A percentile compares a stretch with the other conserved stretches of the same genome.
Evolutionary conservation across 306 rosid species (phyloP).

Genomic region (Inga oerstediana): DNA sequence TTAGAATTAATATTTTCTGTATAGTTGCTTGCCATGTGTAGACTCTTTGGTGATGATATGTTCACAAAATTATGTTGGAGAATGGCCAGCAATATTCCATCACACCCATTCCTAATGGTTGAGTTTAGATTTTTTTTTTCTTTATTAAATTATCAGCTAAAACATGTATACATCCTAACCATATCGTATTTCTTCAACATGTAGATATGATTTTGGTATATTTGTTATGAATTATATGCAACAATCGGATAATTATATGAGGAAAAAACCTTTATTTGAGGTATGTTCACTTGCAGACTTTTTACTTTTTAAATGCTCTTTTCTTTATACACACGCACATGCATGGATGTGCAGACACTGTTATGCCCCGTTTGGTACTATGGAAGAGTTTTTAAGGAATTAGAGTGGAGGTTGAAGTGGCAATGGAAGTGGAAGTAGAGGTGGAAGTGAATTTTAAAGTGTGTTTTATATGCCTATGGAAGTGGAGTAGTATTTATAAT

Average conservation of each 20-base stretch:
- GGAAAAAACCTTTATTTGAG: neutral
- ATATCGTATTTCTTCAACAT: neutral
- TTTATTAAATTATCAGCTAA: no score
- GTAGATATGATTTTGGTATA: neutral
- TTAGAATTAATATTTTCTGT: neutral
- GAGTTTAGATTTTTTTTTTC: neutral
- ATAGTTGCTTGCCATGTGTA: neutral
- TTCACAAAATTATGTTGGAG: neutral
- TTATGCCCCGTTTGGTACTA: no score
- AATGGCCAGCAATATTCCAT: neutral
- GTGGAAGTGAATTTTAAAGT: no score
- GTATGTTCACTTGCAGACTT: neutral
- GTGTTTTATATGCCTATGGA: no score
- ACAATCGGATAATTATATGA: neutral
- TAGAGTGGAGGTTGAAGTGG: no score
- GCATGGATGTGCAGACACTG: neutral
- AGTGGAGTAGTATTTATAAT: no score
- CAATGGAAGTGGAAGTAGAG: no score
- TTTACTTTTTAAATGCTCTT: neutral
- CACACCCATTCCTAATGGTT: neutral
- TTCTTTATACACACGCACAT: neutral
- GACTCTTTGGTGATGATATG: neutral
- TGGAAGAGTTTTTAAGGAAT: no score
- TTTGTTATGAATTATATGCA: neutral
- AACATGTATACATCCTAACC: neutral